Conservation (phyloP, 139 green algal species). For the Haematococcus sp. region DNA sequence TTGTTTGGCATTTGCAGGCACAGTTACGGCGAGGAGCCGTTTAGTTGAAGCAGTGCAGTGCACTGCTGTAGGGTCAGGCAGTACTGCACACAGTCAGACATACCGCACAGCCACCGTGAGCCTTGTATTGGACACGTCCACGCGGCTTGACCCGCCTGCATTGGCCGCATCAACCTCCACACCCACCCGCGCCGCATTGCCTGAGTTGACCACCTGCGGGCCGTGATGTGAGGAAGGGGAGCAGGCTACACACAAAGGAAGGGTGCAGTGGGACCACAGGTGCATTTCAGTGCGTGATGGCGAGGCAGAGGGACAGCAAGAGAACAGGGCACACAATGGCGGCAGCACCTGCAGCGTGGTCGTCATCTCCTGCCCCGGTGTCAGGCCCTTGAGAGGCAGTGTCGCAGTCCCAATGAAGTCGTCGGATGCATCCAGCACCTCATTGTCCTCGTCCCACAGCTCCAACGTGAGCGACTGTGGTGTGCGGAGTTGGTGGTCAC, state of each 20-base stretch:
- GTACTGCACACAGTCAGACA: background rate
- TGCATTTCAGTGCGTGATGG: too few relatives aligned
- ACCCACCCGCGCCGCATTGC: background rate
- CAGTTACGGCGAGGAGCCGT: too few relatives aligned
- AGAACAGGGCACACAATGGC: too few relatives aligned
- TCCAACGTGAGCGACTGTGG: background rate
- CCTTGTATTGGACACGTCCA: background rate
- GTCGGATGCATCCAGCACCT: background rate
- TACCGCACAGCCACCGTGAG: background rate
- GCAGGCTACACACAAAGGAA: too few relatives aligned
- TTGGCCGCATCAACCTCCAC: background rate
- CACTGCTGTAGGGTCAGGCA: background rate
- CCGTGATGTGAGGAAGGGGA: too few relatives aligned
- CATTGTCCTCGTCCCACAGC: conserved; percentile 7
- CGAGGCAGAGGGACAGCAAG: too few relatives aligned
- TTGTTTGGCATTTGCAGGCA: too few relatives aligned
- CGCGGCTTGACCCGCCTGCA: background rate
- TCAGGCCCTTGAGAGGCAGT: background rate
- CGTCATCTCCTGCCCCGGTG: background rate
- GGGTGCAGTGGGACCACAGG: too few relatives aligned
- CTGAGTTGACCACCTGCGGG: background rate
- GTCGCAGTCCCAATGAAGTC: background rate
- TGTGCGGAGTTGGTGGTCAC: background rate
- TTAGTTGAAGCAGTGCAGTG: background rate
- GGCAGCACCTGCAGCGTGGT: background rate